phyloP scores from a whole-genome alignment of 2,329 filamentous ascomycete genomes.

The Leptographium radiaticola region DNA sequence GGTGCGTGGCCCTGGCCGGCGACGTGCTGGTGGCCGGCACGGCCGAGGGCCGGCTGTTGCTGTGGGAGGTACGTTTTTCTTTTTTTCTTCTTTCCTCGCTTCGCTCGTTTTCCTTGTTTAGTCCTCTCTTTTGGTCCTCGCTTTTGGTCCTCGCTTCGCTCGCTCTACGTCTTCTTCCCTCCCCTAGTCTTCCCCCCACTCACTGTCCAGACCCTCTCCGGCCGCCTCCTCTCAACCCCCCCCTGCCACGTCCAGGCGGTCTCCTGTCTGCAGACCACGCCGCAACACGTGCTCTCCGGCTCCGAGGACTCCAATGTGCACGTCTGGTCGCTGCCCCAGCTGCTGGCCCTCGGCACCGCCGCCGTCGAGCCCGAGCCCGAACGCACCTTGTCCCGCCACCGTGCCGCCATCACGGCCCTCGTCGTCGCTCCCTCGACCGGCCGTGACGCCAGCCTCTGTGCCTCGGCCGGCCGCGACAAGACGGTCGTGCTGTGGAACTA shows the following conservation, averaged over 20 bases:
- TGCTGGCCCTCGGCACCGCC: slow-evolving; percentile 44
- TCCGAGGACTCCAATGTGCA: slow-evolving; percentile 83
- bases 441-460: slow-evolving; percentile 61
- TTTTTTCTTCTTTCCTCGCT: background rate
- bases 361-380: slow-evolving; percentile 50
- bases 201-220: slow-evolving; percentile 49
- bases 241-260: slow-evolving; percentile 71
- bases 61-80: slow-evolving; percentile 68
- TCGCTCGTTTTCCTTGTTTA: no score
- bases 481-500: slow-evolving; percentile 93
- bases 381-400: slow-evolving; percentile 65
- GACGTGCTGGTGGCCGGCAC: slow-evolving; percentile 71
- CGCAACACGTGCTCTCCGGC: slow-evolving; percentile 61
- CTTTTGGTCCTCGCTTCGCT: background rate
- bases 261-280: slow-evolving; percentile 59
- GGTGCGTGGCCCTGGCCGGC: slow-evolving; percentile 58
- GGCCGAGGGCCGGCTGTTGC: slow-evolving; percentile 68
- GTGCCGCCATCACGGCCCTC: slow-evolving; percentile 56
- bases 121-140: no score
- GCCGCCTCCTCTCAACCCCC: slow-evolving; percentile 61
- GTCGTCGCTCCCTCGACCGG: slow-evolving; percentile 46
- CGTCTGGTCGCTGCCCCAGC: slow-evolving; percentile 71
- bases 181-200: background rate
- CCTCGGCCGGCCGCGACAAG: slow-evolving; percentile 76
- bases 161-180: background rate